Conservation (phyloP, 169 alveolate genomes). For the Eimeria nieschulzi region DNA sequence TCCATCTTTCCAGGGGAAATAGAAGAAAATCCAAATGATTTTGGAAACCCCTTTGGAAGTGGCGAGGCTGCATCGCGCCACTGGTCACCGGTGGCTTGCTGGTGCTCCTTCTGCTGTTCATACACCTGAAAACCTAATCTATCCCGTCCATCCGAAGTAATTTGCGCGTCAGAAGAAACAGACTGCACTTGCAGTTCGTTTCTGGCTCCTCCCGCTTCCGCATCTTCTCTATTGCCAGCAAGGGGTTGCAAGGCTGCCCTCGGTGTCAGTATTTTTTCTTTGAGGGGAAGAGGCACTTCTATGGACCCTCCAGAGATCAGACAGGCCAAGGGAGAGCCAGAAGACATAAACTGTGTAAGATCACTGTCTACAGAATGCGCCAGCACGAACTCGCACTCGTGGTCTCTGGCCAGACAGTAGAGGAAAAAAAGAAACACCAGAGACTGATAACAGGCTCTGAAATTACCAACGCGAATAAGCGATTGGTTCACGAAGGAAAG, state of each 20-base stretch:
- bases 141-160: too few relatives aligned
- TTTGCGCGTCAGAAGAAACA: too few relatives aligned
- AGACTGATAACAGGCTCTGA: conserved; percentile 76
- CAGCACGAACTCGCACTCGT: conserved; percentile 79
- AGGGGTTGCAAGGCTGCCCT: not conserved
- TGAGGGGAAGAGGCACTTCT: not conserved
- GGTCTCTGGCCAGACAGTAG: conserved; percentile 74
- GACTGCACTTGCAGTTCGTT: too few relatives aligned
- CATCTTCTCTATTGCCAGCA: not conserved
- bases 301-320: conserved; percentile 77
- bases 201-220: too few relatives aligned
- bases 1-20: too few relatives aligned
- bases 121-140: too few relatives aligned
- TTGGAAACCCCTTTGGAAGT: not conserved
- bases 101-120: not conserved
- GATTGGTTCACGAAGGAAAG: conserved; percentile 55
- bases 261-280: not conserved
- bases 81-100: not conserved
- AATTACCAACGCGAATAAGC: conserved; percentile 26
- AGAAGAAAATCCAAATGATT: not conserved
- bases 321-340: conserved; percentile 78
- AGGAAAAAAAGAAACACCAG: conserved; percentile 77
- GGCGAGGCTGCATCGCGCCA: not conserved
- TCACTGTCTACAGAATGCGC: conserved; percentile 72
- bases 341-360: conserved; percentile 78